Evolutionary conservation across 78 protist genomes (phyloP).

Genomic region (Cavenderia fasciculata): DNA sequence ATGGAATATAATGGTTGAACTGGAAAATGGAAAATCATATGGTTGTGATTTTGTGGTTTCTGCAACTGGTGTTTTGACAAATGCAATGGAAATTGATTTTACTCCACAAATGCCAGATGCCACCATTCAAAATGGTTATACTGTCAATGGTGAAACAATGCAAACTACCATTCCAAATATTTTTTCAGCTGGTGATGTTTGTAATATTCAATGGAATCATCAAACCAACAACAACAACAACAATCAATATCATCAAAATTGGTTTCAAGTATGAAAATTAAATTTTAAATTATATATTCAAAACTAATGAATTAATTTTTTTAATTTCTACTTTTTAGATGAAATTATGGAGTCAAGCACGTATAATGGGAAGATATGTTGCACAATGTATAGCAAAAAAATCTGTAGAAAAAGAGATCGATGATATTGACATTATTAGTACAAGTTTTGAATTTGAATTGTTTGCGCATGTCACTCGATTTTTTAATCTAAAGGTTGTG

Average conservation of each 20-base stretch:
- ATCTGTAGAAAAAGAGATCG: neutral
- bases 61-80: slow-evolving; percentile 63
- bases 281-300: too few relatives aligned
- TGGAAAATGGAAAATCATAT: slow-evolving; percentile 28
- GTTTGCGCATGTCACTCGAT: slow-evolving; percentile 72
- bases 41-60: slow-evolving; percentile 66
- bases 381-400: slow-evolving; percentile 53
- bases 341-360: slow-evolving; percentile 70
- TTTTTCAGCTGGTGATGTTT: slow-evolving; percentile 57
- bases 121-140: neutral
- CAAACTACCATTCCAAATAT: neutral
- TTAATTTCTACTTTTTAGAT: slow-evolving; percentile 40
- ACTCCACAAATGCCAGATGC: neutral
- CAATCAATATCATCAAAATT: too few relatives aligned
- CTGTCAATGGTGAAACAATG: slow-evolving; percentile 19
- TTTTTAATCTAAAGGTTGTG: slow-evolving; percentile 53
- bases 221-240: too few relatives aligned
- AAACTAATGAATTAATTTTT: too few relatives aligned
- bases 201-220: neutral
- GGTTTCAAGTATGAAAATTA: too few relatives aligned
- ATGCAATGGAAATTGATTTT: neutral
- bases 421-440: slow-evolving; percentile 8
- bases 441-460: slow-evolving; percentile 62
- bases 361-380: slow-evolving; percentile 46
- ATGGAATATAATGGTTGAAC: slow-evolving; percentile 13